Percentiles rank a stretch among this genome's conserved stretches.
These are phyloP conservation scores for Colletotrichum eleusines DNA, from an alignment of 2,329 filamentous ascomycete genomes.

Conservation along the genomic window DNA sequence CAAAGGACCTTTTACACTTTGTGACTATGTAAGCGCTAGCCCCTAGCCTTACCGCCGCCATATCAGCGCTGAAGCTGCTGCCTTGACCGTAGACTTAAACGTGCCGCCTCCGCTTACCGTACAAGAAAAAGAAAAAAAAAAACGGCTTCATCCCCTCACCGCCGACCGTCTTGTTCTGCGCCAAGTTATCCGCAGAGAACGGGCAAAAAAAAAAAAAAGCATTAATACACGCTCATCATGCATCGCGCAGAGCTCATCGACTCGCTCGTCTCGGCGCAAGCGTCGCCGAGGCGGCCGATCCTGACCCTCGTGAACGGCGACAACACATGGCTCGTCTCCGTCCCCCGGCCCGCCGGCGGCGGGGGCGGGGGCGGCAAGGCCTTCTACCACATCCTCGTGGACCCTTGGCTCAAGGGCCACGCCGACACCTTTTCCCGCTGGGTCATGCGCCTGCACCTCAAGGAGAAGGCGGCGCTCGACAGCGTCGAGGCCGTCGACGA, in stretches of 20 bases:
- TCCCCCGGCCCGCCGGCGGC: slow-evolving; percentile 47
- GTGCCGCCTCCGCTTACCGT: neutral
- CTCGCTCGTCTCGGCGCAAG: neutral
- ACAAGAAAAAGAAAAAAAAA: too few species aligned
- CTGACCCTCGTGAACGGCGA: slow-evolving; percentile 52
- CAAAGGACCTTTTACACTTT: too few species aligned
- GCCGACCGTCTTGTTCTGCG: neutral
- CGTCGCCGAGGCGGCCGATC: slow-evolving; percentile 43
- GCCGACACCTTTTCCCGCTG: neutral
- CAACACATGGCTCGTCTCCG: slow-evolving; percentile 51
- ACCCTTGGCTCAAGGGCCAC: slow-evolving; percentile 50
- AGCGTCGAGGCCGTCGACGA: neutral
- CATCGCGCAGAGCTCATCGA: slow-evolving; percentile 1
- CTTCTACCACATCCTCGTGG: slow-evolving; percentile 51
- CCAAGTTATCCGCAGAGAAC: neutral
- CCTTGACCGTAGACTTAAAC: neutral
- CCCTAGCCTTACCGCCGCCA: neutral
- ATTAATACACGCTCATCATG: neutral
- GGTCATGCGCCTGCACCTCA: slow-evolving; percentile 7
- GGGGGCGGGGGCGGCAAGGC: slow-evolving; percentile 37
- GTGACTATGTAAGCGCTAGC: too few species aligned
- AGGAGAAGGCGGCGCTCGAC: neutral
- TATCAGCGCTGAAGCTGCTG: neutral
- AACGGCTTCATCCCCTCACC: neutral
- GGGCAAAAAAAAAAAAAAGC: too few species aligned